Base-by-base conservation (phyloP, 257 asterid genomes). In the Primulina huaijiensis region DNA sequence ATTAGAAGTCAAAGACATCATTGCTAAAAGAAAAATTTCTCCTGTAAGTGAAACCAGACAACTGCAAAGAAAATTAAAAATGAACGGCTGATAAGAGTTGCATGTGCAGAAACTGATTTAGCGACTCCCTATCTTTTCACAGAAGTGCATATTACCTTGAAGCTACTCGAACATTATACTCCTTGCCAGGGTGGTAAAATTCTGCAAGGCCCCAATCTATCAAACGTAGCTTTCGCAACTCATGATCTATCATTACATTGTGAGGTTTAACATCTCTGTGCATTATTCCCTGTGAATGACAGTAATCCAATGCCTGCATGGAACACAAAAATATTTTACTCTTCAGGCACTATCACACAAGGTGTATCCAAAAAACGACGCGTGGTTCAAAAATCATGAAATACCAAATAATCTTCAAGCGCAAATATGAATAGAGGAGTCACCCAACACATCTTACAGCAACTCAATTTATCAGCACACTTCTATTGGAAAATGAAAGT, bases 191-290 rank as follows among this genome's bases (percentile, higher is more conserved):
- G 82, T 89, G 96, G 74, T 89, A 84, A 78, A 84, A 84, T 73
- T 84, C 89, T 19, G 89, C 89, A 75, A 84, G 85, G 29, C 96
- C 96, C 96, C 96, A 89, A 67, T 89, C 92, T 34, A 89, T 89
- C 90, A 89, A 73, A 27, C 96, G 92, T 68, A 89, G 89, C 76
- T 89, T 89, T 53, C 96, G 77, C 78, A 89, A 79, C 71, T 84
- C 96, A 62, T 89, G 96, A 77, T 89, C 96, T 76, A 89, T 89
- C 96, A 88, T 89, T 35, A 89, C 96, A 80, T 89, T 89, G 72
- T 89, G 96, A 57, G 96, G 96, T 82, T 89, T 89, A 56, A 89
- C 92, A 82, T 89, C 96, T 82, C 96, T 80, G 75, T 84, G 89
- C 89, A 84, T 84, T 77, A 84, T 84, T 64, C 89, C 89, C 70